Evolutionary conservation across 495 filamentous ascomycete genomes (phyloP), one percentile per base, ranked within the genome.

Genomic region (Monascus purpureus): DNA sequence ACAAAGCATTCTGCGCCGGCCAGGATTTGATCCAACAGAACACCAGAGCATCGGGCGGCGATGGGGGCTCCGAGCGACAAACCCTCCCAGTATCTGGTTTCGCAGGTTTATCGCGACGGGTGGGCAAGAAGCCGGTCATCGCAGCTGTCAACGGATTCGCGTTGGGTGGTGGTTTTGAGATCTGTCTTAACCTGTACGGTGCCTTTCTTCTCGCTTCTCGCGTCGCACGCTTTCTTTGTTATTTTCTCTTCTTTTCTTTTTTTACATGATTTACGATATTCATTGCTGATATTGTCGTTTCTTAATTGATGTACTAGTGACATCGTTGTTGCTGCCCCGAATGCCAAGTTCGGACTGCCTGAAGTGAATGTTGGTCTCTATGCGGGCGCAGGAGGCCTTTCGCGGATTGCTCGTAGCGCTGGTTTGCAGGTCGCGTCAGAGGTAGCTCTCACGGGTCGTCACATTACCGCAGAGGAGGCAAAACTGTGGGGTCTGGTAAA

Each of bases 91-190:
- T 40, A 0, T 35, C 36, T 8, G 49, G 51, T 5, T 53, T 55
- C 30, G 43, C 39, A 36, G 51, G 49, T 1, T 34, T 57, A 7
- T 49, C 44, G 37, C 46, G 46, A 16, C 44, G 53, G 6, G 26
- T 35, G 13, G 54, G 54, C 1, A 53, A 47, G 35, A 58, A 59
- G 36, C 80, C 80, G 3, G 54, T 86, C 11, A 70, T 86, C 24
- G 70, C 69, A 3, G 80, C 80, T 6, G 73, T 84, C 12, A 74
- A 81, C 45, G 80, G 80, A 3, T 43, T 77, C 14, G 72, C 70
- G 26, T 55, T 77, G 19, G 80, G 80, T 4, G 80, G 80, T 22
- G 80, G 80, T n/a, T 68, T 73, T 36, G 80, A 86, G 54, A 75
- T 80, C 42, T 57, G 68, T 13, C 51, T 75, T 9, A 83, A 82